A percentile compares a stretch with the other conserved stretches of the same genome.
Conservation (phyloP, 2,329 filamentous ascomycete species). For the Fusarium lateritium region DNA sequence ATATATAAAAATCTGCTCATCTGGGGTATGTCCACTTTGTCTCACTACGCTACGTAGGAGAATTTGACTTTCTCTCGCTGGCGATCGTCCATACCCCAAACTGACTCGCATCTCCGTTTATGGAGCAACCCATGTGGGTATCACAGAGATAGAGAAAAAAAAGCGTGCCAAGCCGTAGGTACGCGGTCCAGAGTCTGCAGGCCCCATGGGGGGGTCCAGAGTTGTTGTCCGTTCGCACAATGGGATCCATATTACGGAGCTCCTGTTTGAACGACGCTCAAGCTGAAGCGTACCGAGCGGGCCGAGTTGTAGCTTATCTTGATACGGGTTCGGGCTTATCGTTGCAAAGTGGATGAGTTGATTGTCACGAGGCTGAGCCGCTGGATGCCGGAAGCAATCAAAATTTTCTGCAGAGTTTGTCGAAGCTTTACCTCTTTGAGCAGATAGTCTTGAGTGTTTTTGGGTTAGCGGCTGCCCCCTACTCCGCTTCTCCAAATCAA, state of each 20-base stretch:
- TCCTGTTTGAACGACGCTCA: no score
- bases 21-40: slow-evolving; percentile 27
- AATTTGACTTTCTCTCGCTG: slow-evolving; percentile 19
- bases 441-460: accelerated
- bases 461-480: slow-evolving; percentile 4
- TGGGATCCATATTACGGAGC: background rate
- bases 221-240: background rate
- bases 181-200: slow-evolving; percentile 2
- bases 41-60: slow-evolving; percentile 23
- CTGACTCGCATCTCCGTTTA: slow-evolving; percentile 41
- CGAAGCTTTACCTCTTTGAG: slow-evolving; percentile 13
- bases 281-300: slow-evolving; percentile 3
- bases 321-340: slow-evolving; percentile 17
- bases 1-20: slow-evolving; percentile 25
- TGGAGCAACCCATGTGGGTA: slow-evolving; percentile 25
- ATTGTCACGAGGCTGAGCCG: slow-evolving; percentile 21
- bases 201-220: slow-evolving; percentile 18
- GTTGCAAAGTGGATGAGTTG: background rate
- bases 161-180: background rate
- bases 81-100: slow-evolving; percentile 34
- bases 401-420: slow-evolving; percentile 35
- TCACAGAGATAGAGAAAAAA: slow-evolving; percentile 11
- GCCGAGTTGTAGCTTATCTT: slow-evolving; percentile 38
- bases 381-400: slow-evolving; percentile 27
- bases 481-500: slow-evolving; percentile 33